Conservation (phyloP, 2,329 filamentous ascomycete genomes). For the Rugonectria rugulosa region DNA sequence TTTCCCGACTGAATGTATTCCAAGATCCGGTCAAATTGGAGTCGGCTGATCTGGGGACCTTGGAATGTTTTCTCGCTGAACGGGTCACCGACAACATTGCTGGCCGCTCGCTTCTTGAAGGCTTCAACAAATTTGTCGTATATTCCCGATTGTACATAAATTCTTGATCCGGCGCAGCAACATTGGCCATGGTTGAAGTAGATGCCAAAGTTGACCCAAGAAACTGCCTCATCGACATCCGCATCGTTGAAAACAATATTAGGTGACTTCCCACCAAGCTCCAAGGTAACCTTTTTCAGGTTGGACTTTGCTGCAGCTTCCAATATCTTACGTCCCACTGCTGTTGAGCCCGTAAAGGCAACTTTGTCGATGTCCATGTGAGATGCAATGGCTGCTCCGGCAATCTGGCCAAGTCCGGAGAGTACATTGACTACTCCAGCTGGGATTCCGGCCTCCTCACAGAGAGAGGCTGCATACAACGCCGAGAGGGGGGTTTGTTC, state of each 20-base stretch:
- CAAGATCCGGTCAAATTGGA: neutral
- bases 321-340: neutral
- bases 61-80: neutral
- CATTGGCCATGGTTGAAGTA: neutral
- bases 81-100: neutral
- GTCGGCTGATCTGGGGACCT: neutral
- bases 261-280: neutral
- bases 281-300: slow-evolving; percentile 3
- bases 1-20: neutral
- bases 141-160: neutral
- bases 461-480: neutral
- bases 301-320: neutral
- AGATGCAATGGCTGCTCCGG: neutral
- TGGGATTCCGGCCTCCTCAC: neutral
- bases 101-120: neutral
- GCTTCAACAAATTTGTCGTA: neutral
- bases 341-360: slow-evolving; percentile 1
- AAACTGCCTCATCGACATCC: neutral
- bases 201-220: neutral
- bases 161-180: neutral
- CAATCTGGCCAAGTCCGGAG: neutral
- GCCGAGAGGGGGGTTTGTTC: slow-evolving; percentile 1
- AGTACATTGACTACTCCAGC: slow-evolving; percentile 1
- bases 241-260: neutral
- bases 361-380: slow-evolving; percentile 3